Base-by-base conservation (phyloP, 176 grass and related monocot species). In the Bromus sterilis region DNA sequence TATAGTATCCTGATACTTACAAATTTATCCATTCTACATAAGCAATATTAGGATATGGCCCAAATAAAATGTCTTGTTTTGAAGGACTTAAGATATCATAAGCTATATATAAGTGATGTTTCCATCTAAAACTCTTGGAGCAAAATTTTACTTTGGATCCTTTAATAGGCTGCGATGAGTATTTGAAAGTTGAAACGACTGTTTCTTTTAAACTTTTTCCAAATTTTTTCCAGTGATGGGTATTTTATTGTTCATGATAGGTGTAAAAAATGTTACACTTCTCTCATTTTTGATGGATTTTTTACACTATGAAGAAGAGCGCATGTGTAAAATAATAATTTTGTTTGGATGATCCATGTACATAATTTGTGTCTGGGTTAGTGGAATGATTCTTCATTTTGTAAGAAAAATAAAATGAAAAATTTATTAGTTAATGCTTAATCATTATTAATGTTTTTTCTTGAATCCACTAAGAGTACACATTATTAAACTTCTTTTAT, bases 41-140 rank as follows among this genome's bases (percentile, higher is more conserved):
- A 23, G 2, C 9, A 81, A 43, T 36, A n/a, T 49, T 26, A 32
- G 41, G 57, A 15, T 25, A 51, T 40, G 29, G 29, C 55, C 56
- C 10, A 57, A 64, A 10, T 77, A 14, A n/a, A 61, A 7, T 18
- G 81, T 84, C 78, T 80, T 55, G 70, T 80, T 43, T 64, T 34
- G 24, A 83, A 34, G 37, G 29, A 26, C 5, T 67, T 67, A 51
- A n/a, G 6, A 11, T 82, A 11, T 25, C 37, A 63, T 13, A 83
- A 66, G 6, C 18, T 58, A 79, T 14, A 11, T 65, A 34, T 56
- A 85, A 34, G 35, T 64, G 29, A 28, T 56, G 75, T 48, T 48
- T 34, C 11, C 36, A 48, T 48, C 9, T 65, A 34, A 48, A 34
- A 46, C 14, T 9, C 21, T 40, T 68, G 2, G 9, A 32, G 39